phyloP scores from a whole-genome alignment of 129 eudicot species.

The Solidago caesia region DNA sequence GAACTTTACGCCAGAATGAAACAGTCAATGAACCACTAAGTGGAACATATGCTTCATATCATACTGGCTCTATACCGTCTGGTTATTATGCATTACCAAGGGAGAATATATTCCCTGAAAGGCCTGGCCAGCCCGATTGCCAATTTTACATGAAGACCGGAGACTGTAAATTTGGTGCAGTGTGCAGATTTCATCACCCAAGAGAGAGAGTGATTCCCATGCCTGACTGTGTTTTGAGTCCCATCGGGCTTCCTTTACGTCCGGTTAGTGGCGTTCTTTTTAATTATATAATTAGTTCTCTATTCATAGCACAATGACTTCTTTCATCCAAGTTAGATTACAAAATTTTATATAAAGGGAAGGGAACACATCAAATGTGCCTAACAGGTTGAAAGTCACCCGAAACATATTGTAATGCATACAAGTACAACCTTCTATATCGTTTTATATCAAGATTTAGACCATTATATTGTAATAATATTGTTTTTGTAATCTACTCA shows the following conservation, averaged over 20 bases:
- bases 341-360: not conserved
- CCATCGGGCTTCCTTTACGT: slow-evolving; percentile 91
- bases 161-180: slow-evolving; percentile 98
- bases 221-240: slow-evolving; percentile 89
- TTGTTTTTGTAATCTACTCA: not conserved
- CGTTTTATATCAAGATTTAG: not conserved
- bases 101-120: slow-evolving; percentile 92
- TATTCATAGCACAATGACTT: not conserved
- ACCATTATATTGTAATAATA: not conserved
- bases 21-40: slow-evolving; percentile 42
- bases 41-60: slow-evolving; percentile 54
- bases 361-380: not conserved
- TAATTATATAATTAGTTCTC: not conserved
- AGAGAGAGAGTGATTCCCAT: slow-evolving; percentile 74
- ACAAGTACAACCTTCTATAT: slow-evolving; percentile 4
- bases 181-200: slow-evolving; percentile 95
- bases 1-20: slow-evolving; percentile 55
- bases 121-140: slow-evolving; percentile 97
- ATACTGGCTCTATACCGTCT: slow-evolving; percentile 31
- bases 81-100: slow-evolving; percentile 72
- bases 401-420: not conserved
- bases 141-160: slow-evolving; percentile 99
- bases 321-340: slow-evolving; percentile 16
- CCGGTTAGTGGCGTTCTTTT: slow-evolving; percentile 53
- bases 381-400: not conserved